These are phyloP conservation scores for Debaryomyces robertsiae DNA, from an alignment of 1,139 yeast species.

Conservation along the genomic window DNA sequence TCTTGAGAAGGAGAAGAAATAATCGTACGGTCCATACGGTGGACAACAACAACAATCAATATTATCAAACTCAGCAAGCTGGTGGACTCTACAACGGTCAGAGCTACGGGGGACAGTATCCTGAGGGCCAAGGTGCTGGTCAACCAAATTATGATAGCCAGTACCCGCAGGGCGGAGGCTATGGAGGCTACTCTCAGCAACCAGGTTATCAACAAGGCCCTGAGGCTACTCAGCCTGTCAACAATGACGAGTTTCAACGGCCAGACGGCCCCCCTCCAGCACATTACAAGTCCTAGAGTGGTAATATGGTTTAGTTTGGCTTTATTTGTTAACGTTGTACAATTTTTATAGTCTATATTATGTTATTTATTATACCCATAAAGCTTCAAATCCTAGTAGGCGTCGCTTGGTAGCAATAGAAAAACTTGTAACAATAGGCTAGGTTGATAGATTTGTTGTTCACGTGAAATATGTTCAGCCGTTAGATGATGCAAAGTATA, in stretches of 20 bases:
- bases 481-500: too few species aligned
- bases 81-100: constrained; percentile 15
- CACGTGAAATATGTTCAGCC: too few species aligned
- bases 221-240: constrained; percentile 10
- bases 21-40: constrained; percentile 7
- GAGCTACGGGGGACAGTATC: constrained; percentile 8
- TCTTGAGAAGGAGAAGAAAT: constrained; percentile 17
- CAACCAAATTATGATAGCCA: constrained; percentile 4
- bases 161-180: constrained; percentile 9
- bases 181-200: constrained; percentile 3
- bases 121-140: constrained; percentile 7
- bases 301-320: background rate
- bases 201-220: constrained; percentile 4
- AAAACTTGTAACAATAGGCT: too few species aligned
- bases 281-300: constrained; percentile 14
- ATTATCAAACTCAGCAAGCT: constrained; percentile 21
- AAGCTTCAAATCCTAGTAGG: background rate
- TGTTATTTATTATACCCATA: too few species aligned
- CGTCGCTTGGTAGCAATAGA: background rate
- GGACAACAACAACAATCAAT: constrained; percentile 16
- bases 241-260: constrained; percentile 17
- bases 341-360: too few species aligned
- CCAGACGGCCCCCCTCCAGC: constrained; percentile 30
- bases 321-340: too few species aligned
- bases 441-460: too few species aligned